These are phyloP conservation scores for Iberis pinnata DNA, from an alignment of 345 rosid species.

Conservation along the genomic window DNA sequence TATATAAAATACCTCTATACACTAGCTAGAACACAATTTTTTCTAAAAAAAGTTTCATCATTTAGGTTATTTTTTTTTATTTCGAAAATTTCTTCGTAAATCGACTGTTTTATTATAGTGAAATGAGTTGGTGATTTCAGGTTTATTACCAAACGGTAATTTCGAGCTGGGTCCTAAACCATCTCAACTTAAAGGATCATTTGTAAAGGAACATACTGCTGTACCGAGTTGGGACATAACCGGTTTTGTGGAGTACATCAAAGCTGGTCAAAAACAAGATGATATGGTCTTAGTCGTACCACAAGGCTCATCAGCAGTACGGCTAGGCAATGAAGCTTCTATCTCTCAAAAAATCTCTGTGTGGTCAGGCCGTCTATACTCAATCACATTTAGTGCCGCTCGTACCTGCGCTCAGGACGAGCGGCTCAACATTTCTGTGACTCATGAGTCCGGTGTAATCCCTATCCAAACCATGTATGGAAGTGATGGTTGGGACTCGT, in stretches of 20 bases:
- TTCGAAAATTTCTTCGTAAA: too few relatives aligned
- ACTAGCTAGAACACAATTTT: too few relatives aligned
- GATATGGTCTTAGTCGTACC: slow-evolving; percentile 87
- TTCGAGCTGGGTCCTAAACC: slow-evolving; percentile 69
- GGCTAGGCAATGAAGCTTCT: slow-evolving; percentile 74
- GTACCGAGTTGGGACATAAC: slow-evolving; percentile 69
- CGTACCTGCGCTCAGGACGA: slow-evolving; percentile 85
- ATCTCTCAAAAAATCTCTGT: slow-evolving; percentile 57
- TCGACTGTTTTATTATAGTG: too few relatives aligned
- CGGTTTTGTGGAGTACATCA: slow-evolving; percentile 80
- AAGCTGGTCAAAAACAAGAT: slow-evolving; percentile 78
- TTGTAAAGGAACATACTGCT: slow-evolving; percentile 38
- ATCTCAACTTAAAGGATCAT: slow-evolving; percentile 55
- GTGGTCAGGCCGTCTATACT: slow-evolving; percentile 39
- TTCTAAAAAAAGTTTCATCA: too few relatives aligned
- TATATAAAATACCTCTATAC: too few relatives aligned
- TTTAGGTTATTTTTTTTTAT: not conserved
- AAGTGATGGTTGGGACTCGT: slow-evolving; percentile 80
- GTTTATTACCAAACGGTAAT: slow-evolving; percentile 72
- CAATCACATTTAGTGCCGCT: slow-evolving; percentile 67
- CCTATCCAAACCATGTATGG: slow-evolving; percentile 86
- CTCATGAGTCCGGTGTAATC: slow-evolving; percentile 62
- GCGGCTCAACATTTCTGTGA: slow-evolving; percentile 58
- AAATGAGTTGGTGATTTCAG: slow-evolving; percentile 38
- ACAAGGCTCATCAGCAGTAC: slow-evolving; percentile 51